Base-by-base conservation (phyloP, 495 filamentous ascomycete genomes). In the Parathielavia hyrcaniae region DNA sequence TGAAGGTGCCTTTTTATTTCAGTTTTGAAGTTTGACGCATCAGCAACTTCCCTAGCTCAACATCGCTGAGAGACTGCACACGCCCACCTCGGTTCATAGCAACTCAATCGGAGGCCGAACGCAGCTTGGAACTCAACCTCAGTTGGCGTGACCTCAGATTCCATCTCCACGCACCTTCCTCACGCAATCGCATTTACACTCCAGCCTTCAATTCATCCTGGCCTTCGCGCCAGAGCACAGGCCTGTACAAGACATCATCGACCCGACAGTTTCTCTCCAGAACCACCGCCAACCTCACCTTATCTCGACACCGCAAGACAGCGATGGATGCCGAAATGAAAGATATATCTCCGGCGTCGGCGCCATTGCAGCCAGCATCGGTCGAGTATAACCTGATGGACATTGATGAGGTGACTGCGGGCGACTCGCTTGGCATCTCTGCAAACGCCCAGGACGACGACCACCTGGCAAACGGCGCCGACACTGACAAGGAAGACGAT, bases 401-500 rank as follows among this genome's bases (percentile, higher is more conserved):
- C 19, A 5, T 57, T 10, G 55, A 50, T 35, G 55, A 57, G 8
- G 38, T 39, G 1, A 2, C 7, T 8, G 19, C 16, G 14, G n/a
- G 12, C 20, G 5, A 19, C 14, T 9, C 48, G 9, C 22, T 48
- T 20, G 19, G 13, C 16, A 26, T 22, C 22, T 26, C 35, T 53
- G 35, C 30, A 11, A 26, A 14, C 23, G 19, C 36, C 10, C n/a
- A 32, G 14, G 51, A 17, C 5, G 32, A 32, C 1, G 26, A 52
- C 19, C 47, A 44, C 4, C 7, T 47, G 47, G 55, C 36, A 9
- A 23, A 52, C 34, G 57, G 6, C 9, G 46, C 39, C 10, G 58
- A 67, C 19, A 59, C 62, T 12, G 60, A 63, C 45, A 58, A 50
- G 36, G 66, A 61, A 53, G 61, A 62, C 39, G 66, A 67, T 39